Conservation (phyloP, 257 asterid genomes). For the Solanum clarkiae region DNA sequence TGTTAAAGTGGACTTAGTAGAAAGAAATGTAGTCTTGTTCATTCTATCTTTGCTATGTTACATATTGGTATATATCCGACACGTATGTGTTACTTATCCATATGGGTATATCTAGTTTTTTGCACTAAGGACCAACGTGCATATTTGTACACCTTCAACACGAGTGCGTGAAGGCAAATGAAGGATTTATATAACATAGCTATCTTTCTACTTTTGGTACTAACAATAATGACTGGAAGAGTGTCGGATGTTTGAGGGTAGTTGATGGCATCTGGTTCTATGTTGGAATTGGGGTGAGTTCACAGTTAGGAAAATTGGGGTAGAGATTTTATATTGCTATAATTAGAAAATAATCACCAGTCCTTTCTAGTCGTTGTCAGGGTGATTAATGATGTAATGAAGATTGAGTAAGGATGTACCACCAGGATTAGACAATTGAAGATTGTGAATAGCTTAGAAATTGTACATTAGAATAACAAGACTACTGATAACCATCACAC, state of each 20-base stretch:
- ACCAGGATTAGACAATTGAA: not conserved
- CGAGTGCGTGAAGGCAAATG: not conserved
- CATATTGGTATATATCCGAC: not conserved
- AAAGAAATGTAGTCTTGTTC: not conserved
- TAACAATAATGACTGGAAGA: not conserved
- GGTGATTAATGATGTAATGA: not conserved
- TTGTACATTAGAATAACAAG: not conserved
- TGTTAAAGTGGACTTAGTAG: not conserved
- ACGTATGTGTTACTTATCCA: not conserved
- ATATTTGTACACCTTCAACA: not conserved
- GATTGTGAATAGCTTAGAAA: not conserved
- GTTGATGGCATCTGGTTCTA: not conserved
- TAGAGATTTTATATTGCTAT: not conserved
- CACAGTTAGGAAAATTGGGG: not conserved
- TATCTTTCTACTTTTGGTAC: not conserved
- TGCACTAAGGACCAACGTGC: not conserved
- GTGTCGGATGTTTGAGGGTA: not conserved
- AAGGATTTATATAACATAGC: not conserved
- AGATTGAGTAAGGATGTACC: not conserved
- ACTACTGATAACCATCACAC: not conserved
- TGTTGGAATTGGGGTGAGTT: not conserved
- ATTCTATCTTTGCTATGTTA: not conserved
- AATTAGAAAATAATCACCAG: not conserved
- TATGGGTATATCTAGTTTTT: not conserved
- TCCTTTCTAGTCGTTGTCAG: not conserved